Percentiles rank a stretch among this genome's conserved stretches.
Evolutionary conservation across 208 protist species (phyloP).

Genomic region (Leishmania martiniquensis): DNA sequence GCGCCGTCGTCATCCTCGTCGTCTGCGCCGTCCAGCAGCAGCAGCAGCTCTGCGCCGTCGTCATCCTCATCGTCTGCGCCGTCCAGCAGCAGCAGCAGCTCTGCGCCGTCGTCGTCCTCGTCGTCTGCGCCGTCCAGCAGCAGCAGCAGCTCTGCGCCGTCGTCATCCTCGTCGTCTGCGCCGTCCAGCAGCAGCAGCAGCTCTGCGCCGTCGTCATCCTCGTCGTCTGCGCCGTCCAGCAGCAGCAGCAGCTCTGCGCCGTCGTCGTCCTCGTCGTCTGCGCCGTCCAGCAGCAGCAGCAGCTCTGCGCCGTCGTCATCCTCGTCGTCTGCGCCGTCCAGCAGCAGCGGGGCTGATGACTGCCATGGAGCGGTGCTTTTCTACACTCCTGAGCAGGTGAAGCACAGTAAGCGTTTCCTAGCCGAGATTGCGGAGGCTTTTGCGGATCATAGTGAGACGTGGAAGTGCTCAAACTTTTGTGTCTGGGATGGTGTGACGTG

Average conservation of each 20-base stretch:
- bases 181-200: slow-evolving; percentile 16
- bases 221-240: slow-evolving; percentile 1
- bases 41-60: background rate
- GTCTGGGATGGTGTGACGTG: background rate
- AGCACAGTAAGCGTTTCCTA: background rate
- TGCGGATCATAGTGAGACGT: background rate
- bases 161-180: slow-evolving; percentile 14
- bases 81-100: slow-evolving; percentile 2
- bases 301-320: background rate
- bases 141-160: slow-evolving; percentile 12
- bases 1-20: slow-evolving; percentile 1
- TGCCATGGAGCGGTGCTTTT: background rate
- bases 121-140: slow-evolving; percentile 11
- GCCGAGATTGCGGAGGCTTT: background rate
- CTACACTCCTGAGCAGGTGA: background rate
- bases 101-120: slow-evolving; percentile 15
- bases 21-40: slow-evolving; percentile 1
- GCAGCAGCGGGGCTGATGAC: background rate
- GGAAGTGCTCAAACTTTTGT: slow-evolving; percentile 6
- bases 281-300: slow-evolving; percentile 2
- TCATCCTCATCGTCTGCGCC: background rate
- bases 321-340: background rate
- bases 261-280: background rate
- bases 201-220: slow-evolving; percentile 1
- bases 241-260: background rate